phyloP scores from a whole-genome alignment of 148 eudicot species.

The Rhododendron williamsianum region DNA sequence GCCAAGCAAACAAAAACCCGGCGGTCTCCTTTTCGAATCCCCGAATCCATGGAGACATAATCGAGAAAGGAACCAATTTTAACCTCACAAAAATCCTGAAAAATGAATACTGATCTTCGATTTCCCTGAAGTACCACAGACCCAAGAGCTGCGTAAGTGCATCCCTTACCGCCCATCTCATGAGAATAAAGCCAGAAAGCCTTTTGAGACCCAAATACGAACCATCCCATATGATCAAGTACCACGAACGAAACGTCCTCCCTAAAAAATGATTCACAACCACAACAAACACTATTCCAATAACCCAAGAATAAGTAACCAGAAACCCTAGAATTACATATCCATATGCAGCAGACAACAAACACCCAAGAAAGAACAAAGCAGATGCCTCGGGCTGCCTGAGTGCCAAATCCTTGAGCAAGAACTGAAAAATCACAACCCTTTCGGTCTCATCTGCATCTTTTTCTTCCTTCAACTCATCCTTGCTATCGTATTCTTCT shows the following conservation, averaged over 20 bases:
- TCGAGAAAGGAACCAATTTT: slow-evolving; percentile 86
- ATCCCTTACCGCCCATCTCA: slow-evolving; percentile 92
- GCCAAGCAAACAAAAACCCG: slow-evolving; percentile 49
- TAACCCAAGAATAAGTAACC: slow-evolving; percentile 69
- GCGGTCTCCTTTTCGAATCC: slow-evolving; percentile 26
- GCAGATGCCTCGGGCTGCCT: background rate
- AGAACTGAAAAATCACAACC: slow-evolving; percentile 41
- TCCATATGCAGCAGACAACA: slow-evolving; percentile 65
- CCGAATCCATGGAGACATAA: slow-evolving; percentile 44
- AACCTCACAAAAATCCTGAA: slow-evolving; percentile 79
- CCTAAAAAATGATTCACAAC: slow-evolving; percentile 60
- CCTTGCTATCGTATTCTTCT: background rate
- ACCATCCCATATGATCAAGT: slow-evolving; percentile 50
- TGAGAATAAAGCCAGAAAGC: slow-evolving; percentile 66
- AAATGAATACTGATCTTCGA: slow-evolving; percentile 75
- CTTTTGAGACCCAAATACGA: slow-evolving; percentile 62
- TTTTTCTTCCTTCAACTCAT: background rate
- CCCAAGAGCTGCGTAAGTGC: slow-evolving; percentile 79
- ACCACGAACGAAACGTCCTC: slow-evolving; percentile 31
- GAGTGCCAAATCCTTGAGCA: slow-evolving; percentile 51
- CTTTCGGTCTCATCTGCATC: slow-evolving; percentile 20
- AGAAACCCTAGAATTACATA: slow-evolving; percentile 71
- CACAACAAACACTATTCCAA: slow-evolving; percentile 44
- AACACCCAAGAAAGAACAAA: slow-evolving; percentile 30
- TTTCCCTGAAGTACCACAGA: slow-evolving; percentile 70